Evolutionary conservation across 345 rosid species (phyloP).

Genomic region (Angophora floribunda): DNA sequence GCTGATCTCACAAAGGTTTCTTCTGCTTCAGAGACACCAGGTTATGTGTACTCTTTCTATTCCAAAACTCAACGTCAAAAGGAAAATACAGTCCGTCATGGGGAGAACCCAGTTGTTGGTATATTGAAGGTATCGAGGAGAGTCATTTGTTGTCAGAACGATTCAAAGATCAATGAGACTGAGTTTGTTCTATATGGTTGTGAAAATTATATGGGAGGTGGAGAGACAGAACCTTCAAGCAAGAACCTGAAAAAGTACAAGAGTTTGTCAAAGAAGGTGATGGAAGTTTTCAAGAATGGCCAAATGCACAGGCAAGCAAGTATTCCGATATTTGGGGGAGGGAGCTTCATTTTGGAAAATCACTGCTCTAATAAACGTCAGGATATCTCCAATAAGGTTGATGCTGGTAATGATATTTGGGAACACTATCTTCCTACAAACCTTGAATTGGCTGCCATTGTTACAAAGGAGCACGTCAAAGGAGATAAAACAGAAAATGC

Average conservation of each 20-base stretch:
- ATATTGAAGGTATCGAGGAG: slow-evolving; percentile 60
- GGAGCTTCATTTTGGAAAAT: slow-evolving; percentile 5
- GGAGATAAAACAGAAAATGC: slow-evolving; percentile 11
- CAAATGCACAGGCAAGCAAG: slow-evolving; percentile 49
- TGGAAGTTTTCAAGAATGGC: slow-evolving; percentile 39
- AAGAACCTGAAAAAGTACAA: slow-evolving; percentile 32
- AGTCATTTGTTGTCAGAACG: slow-evolving; percentile 29
- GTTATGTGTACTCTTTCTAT: slow-evolving; percentile 50
- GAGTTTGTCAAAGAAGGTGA: slow-evolving; percentile 67
- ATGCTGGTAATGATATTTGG: slow-evolving; percentile 19
- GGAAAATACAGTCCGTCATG: slow-evolving; percentile 18
- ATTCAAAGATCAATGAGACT: slow-evolving; percentile 55
- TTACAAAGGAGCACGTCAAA: slow-evolving; percentile 50
- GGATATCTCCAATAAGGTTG: slow-evolving; percentile 22
- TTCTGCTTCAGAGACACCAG: slow-evolving; percentile 15
- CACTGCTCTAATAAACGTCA: slow-evolving; percentile 30
- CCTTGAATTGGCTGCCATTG: slow-evolving; percentile 70
- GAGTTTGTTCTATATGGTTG: slow-evolving; percentile 52
- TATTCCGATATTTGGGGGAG: not conserved
- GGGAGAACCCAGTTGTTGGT: slow-evolving; percentile 50
- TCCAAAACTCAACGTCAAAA: slow-evolving; percentile 27
- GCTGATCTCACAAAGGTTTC: slow-evolving; percentile 44
- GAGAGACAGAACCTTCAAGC: slow-evolving; percentile 18
- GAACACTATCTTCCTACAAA: slow-evolving; percentile 54
- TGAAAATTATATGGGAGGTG: slow-evolving; percentile 23